Base-by-base conservation (phyloP, 2,329 filamentous ascomycete species). In the Botryotinia calthae region DNA sequence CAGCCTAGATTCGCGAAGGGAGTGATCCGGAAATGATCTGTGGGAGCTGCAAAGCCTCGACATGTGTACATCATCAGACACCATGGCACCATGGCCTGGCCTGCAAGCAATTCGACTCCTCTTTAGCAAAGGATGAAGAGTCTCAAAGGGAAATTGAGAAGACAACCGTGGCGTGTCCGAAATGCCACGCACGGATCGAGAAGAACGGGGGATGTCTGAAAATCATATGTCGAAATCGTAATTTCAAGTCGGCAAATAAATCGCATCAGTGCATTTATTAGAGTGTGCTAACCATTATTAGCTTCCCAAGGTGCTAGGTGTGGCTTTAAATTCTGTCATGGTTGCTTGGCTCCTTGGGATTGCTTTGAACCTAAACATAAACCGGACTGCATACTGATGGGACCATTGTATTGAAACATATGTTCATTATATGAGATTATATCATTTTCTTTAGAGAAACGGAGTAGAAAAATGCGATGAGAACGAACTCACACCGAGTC, bases 391-490 rank as follows among this genome's bases (percentile, higher is more conserved):
- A 61, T 22, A 18, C 2, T 1, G 6, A 6, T 54, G 48, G 16
- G 48, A n/a, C 7, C 14, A 54, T n/a, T 20, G 12, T n/a, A 16
- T 7, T 7, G 12, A n/a, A 7, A 7, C 14, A n/a, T 25, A 54
- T 54, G 2, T 25, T 54, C 12, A 14, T 56, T 56, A 56, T 28
- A 25, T 6, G 14, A 31, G 51, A 9, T 56, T n/a, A 56, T 18
- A 2, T 2, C 2, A 2, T 14, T 44, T 18, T 18, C 3, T 54
- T 28, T 2, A 9, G 2, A 18, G 51, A 14, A 5, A 2, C 2
- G 1, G 16, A 31, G 0, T 14, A 56, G 14, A 2, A 28, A 18
- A 18, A 28, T 18, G 0, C 0, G 14, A 18, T 14, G n/a, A n/a
- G 14, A 6, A 28, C 12, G 51, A 28, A 31, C 2, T 4, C 7